These are phyloP conservation scores for Schrenkiella parvula DNA, from an alignment of 345 rosid species.

Conservation along the genomic window DNA sequence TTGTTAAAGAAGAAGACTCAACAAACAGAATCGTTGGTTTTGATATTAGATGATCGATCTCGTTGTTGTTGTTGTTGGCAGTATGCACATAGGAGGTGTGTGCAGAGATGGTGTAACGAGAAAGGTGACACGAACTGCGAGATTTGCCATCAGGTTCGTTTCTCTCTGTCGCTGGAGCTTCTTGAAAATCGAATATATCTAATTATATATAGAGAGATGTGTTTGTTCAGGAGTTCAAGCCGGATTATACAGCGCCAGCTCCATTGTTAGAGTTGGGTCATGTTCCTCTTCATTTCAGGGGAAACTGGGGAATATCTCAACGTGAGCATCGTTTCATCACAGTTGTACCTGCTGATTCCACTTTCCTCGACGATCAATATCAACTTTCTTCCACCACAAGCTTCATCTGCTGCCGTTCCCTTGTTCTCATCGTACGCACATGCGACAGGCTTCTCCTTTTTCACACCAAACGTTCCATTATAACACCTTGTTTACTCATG, in stretches of 20 bases:
- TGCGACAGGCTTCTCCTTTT: constrained; percentile 2
- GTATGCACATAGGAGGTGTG: constrained; percentile 87
- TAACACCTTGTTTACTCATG: neutral
- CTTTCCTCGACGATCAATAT: constrained; percentile 45
- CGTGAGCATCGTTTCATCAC: constrained; percentile 57
- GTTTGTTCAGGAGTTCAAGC: constrained; percentile 62
- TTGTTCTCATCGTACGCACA: constrained; percentile 55
- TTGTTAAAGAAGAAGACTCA: neutral
- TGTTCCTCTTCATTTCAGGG: constrained; percentile 82
- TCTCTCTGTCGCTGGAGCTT: neutral
- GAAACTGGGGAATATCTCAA: constrained; percentile 75
- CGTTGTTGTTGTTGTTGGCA: constrained; percentile 29
- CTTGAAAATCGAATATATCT: neutral
- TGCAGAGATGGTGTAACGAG: constrained; percentile 94
- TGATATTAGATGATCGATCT: neutral
- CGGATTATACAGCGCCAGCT: constrained; percentile 83
- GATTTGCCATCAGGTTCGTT: constrained; percentile 76
- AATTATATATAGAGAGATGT: neutral
- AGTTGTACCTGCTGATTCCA: constrained; percentile 61
- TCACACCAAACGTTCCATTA: neutral
- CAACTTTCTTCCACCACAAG: constrained; percentile 53
- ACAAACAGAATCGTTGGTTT: neutral
- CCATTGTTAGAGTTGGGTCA: constrained; percentile 67
- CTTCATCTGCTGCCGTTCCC: constrained; percentile 50
- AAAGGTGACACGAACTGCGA: constrained; percentile 84